Evolutionary conservation across 176 grass and related monocot genomes (phyloP), one percentile per base, ranked within the genome.

Genomic region (Phragmites australis): DNA sequence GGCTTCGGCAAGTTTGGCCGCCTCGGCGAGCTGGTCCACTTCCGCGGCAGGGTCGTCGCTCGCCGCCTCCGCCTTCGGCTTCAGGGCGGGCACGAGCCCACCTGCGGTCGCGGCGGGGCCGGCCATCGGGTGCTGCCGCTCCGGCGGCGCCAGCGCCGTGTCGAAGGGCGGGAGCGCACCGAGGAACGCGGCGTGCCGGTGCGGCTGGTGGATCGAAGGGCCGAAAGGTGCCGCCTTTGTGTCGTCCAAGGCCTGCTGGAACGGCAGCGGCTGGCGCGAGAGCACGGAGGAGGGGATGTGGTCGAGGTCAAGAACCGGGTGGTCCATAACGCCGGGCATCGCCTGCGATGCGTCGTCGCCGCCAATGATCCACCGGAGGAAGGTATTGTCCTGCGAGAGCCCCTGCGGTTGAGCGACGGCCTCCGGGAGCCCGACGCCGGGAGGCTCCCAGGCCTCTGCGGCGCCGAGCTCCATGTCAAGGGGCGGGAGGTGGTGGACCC

Each of bases 351-450:
- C 72, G 27, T 47, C 79, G 49, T 84, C 83, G 30, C 73, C 80
- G 5, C 78, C 88, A 19, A 97, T 93, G 81, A 97, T 87, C 93
- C 93, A 97, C 50, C 50, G 77, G 68, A 97, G 91, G 81, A 97
- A 97, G 71, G 80, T 85, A 86, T 42, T 89, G 54, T 93, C 93
- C 10, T 91, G 93, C 25, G 27, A 53, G 25, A 49, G 37, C 31
- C 8, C 65, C 68, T n/a, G 72, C 62, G 48, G 23, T 26, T 21
- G 26, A 29, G 43, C 17, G 26, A 59, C 34, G 26, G 65, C 34
- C 50, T 37, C 34, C 34, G 34, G 34, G 3, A 37, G 34, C 34
- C 34, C 34, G 34, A 5, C 34, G 34, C 34, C 34, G 34, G 34
- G 34, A 5, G 34, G 34, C 5, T 84, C 74, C 29, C 82, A 78